phyloP scores from a whole-genome alignment of 805 yeast species.

The Grigorovia jiainica region DNA sequence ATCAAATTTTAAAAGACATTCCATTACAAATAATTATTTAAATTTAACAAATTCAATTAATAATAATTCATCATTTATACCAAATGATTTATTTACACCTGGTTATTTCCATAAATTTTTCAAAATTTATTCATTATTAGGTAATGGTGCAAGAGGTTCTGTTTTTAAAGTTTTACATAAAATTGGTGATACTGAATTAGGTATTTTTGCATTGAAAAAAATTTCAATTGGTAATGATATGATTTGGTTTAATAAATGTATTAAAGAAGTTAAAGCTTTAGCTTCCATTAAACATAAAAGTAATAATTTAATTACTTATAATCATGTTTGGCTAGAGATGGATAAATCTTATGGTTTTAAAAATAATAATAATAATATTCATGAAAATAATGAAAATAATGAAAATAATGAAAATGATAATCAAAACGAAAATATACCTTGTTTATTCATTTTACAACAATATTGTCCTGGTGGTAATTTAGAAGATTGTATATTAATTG shows the following conservation, averaged over 20 bases:
- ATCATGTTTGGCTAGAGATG: constrained; percentile 87
- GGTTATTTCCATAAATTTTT: constrained; percentile 76
- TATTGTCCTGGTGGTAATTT: constrained; percentile 84
- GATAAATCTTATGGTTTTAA: constrained; percentile 36
- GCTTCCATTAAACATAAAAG: constrained; percentile 38
- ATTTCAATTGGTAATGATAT: constrained; percentile 75
- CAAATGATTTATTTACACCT: constrained; percentile 58
- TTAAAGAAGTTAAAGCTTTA: constrained; percentile 69
- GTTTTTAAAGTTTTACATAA: constrained; percentile 78
- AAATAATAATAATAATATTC: constrained; percentile 10
- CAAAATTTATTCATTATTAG: constrained; percentile 48
- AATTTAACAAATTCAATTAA: background rate
- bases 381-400: background rate
- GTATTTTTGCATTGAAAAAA: constrained; percentile 75
- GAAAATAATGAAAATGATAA: background rate
- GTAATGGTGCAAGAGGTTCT: constrained; percentile 78
- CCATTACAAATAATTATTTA: background rate
- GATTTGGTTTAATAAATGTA: constrained; percentile 56
- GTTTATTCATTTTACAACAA: constrained; percentile 75
- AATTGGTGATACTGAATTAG: constrained; percentile 58
- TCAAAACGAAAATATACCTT: constrained; percentile 36
- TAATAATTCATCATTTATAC: constrained; percentile 29
- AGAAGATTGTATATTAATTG: constrained; percentile 48
- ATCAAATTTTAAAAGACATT: background rate
- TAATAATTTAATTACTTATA: constrained; percentile 67